Percentiles rank a stretch among this genome's conserved stretches.
These are phyloP conservation scores for Lavandula angustifolia DNA, from an alignment of 257 asterid genomes.

Conservation along the genomic window DNA sequence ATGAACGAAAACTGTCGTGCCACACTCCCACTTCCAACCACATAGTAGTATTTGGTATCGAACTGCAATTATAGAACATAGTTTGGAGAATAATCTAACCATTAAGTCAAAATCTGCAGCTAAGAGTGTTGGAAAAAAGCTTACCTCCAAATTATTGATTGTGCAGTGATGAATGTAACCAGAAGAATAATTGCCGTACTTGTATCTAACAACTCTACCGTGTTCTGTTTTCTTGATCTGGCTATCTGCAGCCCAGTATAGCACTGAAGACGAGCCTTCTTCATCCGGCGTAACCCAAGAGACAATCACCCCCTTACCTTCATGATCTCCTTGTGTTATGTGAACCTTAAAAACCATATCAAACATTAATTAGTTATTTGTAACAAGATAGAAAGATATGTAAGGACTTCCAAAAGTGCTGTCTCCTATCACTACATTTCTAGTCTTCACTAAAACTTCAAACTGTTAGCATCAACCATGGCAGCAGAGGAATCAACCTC, in stretches of 20 bases:
- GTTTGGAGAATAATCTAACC: neutral
- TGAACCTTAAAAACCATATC: slow-evolving; percentile 56
- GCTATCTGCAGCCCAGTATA: slow-evolving; percentile 62
- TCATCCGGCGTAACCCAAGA: slow-evolving; percentile 85
- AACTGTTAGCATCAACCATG: neutral
- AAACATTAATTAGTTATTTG: neutral
- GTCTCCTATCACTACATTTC: neutral
- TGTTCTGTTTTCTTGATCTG: slow-evolving; percentile 38
- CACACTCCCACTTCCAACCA: slow-evolving; percentile 60
- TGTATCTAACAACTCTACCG: slow-evolving; percentile 51
- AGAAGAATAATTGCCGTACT: slow-evolving; percentile 68
- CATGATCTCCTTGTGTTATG: slow-evolving; percentile 88
- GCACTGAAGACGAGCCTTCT: slow-evolving; percentile 59
- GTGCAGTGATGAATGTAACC: slow-evolving; percentile 81
- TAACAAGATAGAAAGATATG: no score
- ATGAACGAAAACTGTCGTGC: slow-evolving; percentile 66
- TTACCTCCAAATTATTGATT: slow-evolving; percentile 56
- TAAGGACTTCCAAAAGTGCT: neutral
- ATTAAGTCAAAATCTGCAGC: neutral
- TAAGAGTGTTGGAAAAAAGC: neutral
- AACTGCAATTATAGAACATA: slow-evolving; percentile 39
- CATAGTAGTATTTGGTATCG: slow-evolving; percentile 75
- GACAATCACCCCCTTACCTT: slow-evolving; percentile 78
- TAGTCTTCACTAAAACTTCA: neutral
- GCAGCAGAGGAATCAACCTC: neutral